phyloP scores from a whole-genome alignment of 495 filamentous ascomycete species.

The Tuber calosporum region DNA sequence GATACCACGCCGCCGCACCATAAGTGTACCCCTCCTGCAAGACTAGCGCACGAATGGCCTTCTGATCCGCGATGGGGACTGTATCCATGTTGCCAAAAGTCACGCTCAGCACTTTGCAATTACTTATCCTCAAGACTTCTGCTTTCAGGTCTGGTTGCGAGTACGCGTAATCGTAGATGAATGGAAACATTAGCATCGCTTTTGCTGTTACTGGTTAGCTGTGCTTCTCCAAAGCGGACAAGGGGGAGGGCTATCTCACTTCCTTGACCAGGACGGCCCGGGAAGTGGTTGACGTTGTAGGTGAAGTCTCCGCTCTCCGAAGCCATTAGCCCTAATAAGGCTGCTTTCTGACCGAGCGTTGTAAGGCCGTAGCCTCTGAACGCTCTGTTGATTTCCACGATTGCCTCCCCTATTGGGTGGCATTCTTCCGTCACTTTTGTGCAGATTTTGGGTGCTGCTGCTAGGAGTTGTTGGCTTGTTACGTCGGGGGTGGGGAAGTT shows the following conservation, averaged over 20 bases:
- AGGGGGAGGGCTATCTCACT: slow-evolving; percentile 46
- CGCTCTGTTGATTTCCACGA: slow-evolving; percentile 45
- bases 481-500: not conserved
- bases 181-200: slow-evolving; percentile 64
- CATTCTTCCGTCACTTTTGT: slow-evolving; percentile 8
- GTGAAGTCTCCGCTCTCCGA: slow-evolving; percentile 63
- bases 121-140: slow-evolving; percentile 4
- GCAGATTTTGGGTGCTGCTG: not conserved
- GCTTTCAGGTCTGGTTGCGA: slow-evolving; percentile 46
- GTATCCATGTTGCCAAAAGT: slow-evolving; percentile 40
- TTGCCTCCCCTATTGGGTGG: not conserved
- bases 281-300: slow-evolving; percentile 60
- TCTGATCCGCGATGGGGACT: slow-evolving; percentile 40
- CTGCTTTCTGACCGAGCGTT: slow-evolving; percentile 54
- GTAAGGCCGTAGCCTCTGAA: slow-evolving; percentile 54
- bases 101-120: slow-evolving; percentile 33
- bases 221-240: not conserved
- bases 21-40: slow-evolving; percentile 59
- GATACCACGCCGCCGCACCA: slow-evolving; percentile 67
- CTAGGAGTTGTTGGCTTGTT: not conserved
- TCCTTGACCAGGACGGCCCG: slow-evolving; percentile 62
- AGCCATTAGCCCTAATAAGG: slow-evolving; percentile 56
- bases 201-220: slow-evolving; percentile 44
- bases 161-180: slow-evolving; percentile 57
- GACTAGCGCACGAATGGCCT: slow-evolving; percentile 54